phyloP scores from a whole-genome alignment of 306 rosid genomes.

The Crataegus laevigata region DNA sequence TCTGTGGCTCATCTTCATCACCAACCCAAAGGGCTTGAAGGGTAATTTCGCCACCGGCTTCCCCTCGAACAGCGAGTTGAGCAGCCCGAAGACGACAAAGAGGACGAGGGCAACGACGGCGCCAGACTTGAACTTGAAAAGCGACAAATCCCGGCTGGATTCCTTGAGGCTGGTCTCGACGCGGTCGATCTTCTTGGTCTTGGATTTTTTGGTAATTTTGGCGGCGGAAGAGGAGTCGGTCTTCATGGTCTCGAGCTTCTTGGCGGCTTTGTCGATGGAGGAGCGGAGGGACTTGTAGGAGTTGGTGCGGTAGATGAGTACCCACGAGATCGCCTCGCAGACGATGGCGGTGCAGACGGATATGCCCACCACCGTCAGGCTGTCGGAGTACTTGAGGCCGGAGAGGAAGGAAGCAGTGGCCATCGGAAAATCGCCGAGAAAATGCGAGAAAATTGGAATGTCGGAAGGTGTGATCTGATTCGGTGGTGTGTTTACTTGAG shows the following conservation, averaged over 20 bases:
- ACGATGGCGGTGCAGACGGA: constrained; percentile 88
- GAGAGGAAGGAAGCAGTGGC: constrained; percentile 42
- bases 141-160: constrained; percentile 84
- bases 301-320: constrained; percentile 87
- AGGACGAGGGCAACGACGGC: constrained; percentile 97
- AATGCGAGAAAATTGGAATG: neutral
- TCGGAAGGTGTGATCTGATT: neutral
- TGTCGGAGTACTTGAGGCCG: constrained; percentile 66
- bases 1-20: constrained; percentile 96
- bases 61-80: constrained; percentile 89
- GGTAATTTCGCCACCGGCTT: constrained; percentile 86
- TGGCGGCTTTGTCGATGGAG: constrained; percentile 90
- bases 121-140: constrained; percentile 95
- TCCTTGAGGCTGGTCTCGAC: constrained; percentile 96
- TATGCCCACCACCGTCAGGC: constrained; percentile 81
- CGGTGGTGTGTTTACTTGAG: too few species aligned
- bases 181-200: constrained; percentile 94
- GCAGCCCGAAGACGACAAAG: constrained; percentile 84
- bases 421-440: constrained; percentile 18
- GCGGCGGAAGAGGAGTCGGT: constrained; percentile 49
- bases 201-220: constrained; percentile 65
- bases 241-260: constrained; percentile 98
- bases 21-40: constrained; percentile 67
- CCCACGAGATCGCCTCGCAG: constrained; percentile 95
- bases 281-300: constrained; percentile 95